Percentiles rank a stretch among this genome's conserved stretches.
phyloP scores from a whole-genome alignment of 495 filamentous ascomycete genomes.

The Penicillium silybi region DNA sequence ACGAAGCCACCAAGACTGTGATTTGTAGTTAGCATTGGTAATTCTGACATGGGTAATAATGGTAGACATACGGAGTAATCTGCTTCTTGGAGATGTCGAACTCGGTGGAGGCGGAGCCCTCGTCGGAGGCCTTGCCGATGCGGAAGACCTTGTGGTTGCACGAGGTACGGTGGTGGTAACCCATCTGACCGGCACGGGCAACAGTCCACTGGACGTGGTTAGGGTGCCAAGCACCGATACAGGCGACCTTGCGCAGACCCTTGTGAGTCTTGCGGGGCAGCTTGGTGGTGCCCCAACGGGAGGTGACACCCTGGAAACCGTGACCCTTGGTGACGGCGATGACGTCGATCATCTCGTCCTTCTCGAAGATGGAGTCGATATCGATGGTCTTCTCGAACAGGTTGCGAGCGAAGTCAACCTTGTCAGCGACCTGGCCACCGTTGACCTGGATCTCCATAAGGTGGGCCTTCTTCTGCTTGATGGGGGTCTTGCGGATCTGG shows the following conservation, averaged over 20 bases:
- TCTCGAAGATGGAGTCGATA: constrained; percentile 93
- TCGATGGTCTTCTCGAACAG: constrained; percentile 98
- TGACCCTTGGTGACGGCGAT: constrained; percentile 99
- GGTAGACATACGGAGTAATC: constrained; percentile 91
- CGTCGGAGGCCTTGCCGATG: constrained; percentile 85
- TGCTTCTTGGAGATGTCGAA: constrained; percentile 98
- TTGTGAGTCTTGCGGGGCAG: constrained; percentile 99
- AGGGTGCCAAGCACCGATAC: constrained; percentile 99
- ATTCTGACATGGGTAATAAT: not conserved
- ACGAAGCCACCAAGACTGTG: constrained; percentile 95
- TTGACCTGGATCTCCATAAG: constrained; percentile 99
- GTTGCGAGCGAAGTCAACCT: constrained; percentile 90
- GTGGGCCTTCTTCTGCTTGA: constrained; percentile 99
- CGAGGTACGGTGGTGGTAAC: constrained; percentile 99
- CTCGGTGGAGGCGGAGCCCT: constrained; percentile 89
- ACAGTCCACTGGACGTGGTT: constrained; percentile 99
- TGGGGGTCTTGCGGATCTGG: constrained; percentile 96
- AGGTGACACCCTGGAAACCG: constrained; percentile 95
- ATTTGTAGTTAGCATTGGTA: constrained; percentile 31
- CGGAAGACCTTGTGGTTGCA: constrained; percentile 99
- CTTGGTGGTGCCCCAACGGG: constrained; percentile 99
- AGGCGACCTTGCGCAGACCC: constrained; percentile 99
- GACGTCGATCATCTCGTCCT: constrained; percentile 99
- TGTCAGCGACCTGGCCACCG: constrained; percentile 88
- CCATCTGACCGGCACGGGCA: constrained; percentile 98